Conservation (phyloP, 768 basidiomycete species). For the Nevesoporus exiguus region DNA sequence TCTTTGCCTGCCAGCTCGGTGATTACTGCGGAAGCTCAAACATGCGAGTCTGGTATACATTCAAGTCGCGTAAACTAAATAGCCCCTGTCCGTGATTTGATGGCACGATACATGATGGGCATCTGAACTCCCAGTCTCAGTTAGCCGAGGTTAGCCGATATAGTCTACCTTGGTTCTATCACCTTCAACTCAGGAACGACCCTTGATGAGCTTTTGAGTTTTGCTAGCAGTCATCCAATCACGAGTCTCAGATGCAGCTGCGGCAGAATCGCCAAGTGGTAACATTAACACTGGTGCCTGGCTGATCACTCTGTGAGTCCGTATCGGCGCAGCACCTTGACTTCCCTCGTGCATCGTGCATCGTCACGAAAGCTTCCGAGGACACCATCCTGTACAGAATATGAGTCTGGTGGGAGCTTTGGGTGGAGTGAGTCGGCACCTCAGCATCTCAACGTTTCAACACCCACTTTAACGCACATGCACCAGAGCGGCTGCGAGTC, state of each 20-base stretch:
- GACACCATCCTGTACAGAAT: background rate
- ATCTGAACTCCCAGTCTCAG: too few species aligned
- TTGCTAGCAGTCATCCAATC: too few species aligned
- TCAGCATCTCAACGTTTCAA: background rate
- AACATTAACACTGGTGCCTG: too few species aligned
- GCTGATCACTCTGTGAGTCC: background rate
- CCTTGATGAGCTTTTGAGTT: too few species aligned
- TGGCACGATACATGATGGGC: too few species aligned
- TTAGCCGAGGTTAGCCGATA: too few species aligned
- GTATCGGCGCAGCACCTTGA: background rate
- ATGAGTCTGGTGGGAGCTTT: background rate
- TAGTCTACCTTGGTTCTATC: too few species aligned
- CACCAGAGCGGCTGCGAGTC: background rate
- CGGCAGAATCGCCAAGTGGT: too few species aligned
- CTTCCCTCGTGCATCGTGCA: background rate
- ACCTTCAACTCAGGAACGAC: too few species aligned
- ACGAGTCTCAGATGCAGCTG: too few species aligned
- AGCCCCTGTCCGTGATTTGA: background rate
- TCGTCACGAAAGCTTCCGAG: background rate
- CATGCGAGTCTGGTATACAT: background rate
- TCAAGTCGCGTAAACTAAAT: background rate
- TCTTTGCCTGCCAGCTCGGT: background rate
- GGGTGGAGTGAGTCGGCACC: background rate
- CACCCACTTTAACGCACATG: background rate
- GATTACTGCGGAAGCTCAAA: constrained; percentile 1